Evolutionary conservation across 768 basidiomycete genomes (phyloP).

Genomic region (Trametes villosa): DNA sequence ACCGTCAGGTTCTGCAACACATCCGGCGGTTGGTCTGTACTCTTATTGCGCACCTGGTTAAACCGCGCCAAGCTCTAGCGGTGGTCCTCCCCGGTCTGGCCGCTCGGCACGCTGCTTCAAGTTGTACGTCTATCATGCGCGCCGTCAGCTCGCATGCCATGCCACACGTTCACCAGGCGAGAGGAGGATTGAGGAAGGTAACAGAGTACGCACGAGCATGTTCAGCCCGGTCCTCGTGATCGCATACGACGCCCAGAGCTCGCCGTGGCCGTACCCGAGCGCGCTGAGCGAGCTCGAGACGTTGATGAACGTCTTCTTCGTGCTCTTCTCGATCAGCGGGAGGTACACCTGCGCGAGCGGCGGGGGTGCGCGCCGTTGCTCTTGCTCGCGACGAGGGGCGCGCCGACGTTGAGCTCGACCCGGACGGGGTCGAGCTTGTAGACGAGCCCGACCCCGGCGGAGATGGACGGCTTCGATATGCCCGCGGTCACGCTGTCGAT

Average conservation of each 20-base stretch:
- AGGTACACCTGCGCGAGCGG: slow-evolving; percentile 39
- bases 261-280: slow-evolving; percentile 32
- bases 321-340: slow-evolving; percentile 37
- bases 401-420: slow-evolving; percentile 87
- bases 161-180: not conserved
- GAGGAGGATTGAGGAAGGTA: not conserved
- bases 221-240: slow-evolving; percentile 44
- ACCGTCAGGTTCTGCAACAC: slow-evolving; percentile 67
- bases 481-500: slow-evolving; percentile 44
- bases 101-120: slow-evolving; percentile 89
- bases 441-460: slow-evolving; percentile 81
- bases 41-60: slow-evolving; percentile 56
- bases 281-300: slow-evolving; percentile 28
- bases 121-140: slow-evolving; percentile 74
- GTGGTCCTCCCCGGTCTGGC: slow-evolving; percentile 83
- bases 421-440: slow-evolving; percentile 84
- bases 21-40: not conserved
- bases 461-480: slow-evolving; percentile 66
- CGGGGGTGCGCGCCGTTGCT: slow-evolving; percentile 59
- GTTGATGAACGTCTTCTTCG: slow-evolving; percentile 40
- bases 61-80: slow-evolving; percentile 82
- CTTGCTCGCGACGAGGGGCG: slow-evolving; percentile 73
- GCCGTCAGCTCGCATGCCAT: slow-evolving; percentile 57
- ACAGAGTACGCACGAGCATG: slow-evolving; percentile 44
- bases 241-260: slow-evolving; percentile 35